phyloP scores from a whole-genome alignment of 805 yeast species.

The Candida nemodendra region DNA sequence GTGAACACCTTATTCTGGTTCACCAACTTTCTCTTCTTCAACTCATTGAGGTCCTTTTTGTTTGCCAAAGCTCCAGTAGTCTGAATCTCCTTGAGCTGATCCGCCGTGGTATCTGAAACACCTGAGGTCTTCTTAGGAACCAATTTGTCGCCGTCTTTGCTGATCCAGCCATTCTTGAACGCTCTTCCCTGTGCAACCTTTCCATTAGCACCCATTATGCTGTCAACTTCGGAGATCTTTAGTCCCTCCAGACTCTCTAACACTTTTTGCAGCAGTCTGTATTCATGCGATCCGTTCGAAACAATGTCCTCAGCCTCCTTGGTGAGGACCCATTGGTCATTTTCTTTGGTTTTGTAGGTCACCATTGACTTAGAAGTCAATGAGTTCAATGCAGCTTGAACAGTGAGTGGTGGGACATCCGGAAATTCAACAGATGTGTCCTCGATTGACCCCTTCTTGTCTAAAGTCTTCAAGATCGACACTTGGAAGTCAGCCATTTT shows the following conservation, averaged over 20 bases:
- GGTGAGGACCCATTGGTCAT: slow-evolving; percentile 72
- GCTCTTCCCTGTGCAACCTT: slow-evolving; percentile 96
- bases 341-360: slow-evolving; percentile 66
- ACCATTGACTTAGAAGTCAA: slow-evolving; percentile 83
- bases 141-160: slow-evolving; percentile 80
- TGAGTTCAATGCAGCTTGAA: slow-evolving; percentile 84
- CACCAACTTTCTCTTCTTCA: slow-evolving; percentile 91
- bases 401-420: slow-evolving; percentile 55
- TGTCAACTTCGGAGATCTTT: slow-evolving; percentile 71
- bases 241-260: slow-evolving; percentile 73
- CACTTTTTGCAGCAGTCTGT: slow-evolving; percentile 72
- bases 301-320: slow-evolving; percentile 81
- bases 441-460: slow-evolving; percentile 57
- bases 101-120: slow-evolving; percentile 68
- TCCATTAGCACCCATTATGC: slow-evolving; percentile 79
- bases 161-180: slow-evolving; percentile 95
- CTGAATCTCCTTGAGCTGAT: slow-evolving; percentile 57
- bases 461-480: slow-evolving; percentile 61
- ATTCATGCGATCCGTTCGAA: slow-evolving; percentile 85
- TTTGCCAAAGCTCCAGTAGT: slow-evolving; percentile 55
- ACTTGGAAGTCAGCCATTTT: slow-evolving; percentile 69
- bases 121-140: slow-evolving; percentile 50
- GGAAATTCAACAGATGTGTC: slow-evolving; percentile 74
- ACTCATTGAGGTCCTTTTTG: slow-evolving; percentile 67
- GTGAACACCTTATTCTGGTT: slow-evolving; percentile 69